A percentile compares a stretch with the other conserved stretches of the same genome.
phyloP scores from a whole-genome alignment of 805 yeast genomes.

The Hanseniaspora lindneri region DNA sequence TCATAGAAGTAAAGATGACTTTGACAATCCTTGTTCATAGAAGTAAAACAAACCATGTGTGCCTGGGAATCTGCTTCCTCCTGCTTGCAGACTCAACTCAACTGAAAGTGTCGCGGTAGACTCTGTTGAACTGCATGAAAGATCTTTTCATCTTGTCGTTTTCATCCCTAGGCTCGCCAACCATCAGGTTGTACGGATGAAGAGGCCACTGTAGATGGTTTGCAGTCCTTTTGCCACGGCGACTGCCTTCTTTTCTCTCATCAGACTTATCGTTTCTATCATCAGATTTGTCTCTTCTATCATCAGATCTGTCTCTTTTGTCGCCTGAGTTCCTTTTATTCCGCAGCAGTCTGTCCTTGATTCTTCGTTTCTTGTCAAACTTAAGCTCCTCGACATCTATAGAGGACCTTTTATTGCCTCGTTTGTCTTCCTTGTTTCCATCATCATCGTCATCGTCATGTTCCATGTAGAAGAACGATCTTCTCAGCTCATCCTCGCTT shows the following conservation, averaged over 20 bases:
- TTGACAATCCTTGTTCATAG: too few species aligned
- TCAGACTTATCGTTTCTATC: background rate
- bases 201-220: too few species aligned
- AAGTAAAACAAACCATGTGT: too few species aligned
- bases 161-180: background rate
- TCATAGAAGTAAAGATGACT: too few species aligned
- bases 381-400: constrained; percentile 5
- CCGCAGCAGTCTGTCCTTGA: constrained; percentile 9
- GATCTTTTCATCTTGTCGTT: constrained; percentile 15
- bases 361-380: constrained; percentile 13
- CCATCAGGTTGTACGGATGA: background rate
- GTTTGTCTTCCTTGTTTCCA: too few species aligned
- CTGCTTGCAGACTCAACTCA: too few species aligned
- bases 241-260: background rate
- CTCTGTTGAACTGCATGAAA: constrained; percentile 11
- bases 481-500: constrained; percentile 15
- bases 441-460: constrained; percentile 17
- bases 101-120: background rate
- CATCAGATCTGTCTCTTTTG: background rate
- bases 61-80: too few species aligned
- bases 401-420: too few species aligned
- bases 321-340: background rate
- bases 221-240: too few species aligned
- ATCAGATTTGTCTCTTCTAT: background rate
- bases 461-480: constrained; percentile 16